Evolutionary conservation across 1,284 basidiomycete genomes (phyloP).

Genomic region (Trichosporon faecale): DNA sequence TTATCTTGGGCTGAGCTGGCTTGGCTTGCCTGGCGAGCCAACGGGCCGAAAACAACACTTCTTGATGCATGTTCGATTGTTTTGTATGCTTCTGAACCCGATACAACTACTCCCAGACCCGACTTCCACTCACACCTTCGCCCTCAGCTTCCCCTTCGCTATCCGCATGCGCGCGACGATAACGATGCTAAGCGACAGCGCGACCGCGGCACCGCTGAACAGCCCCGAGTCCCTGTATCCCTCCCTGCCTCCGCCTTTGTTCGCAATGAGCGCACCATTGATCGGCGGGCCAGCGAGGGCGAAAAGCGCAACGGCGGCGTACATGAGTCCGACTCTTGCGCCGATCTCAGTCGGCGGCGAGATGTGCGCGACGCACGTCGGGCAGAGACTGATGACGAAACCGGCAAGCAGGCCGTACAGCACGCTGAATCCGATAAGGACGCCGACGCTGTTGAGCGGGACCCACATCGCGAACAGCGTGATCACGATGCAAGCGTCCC

Average conservation of each 20-base stretch:
- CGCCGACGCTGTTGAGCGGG: slow-evolving; percentile 24
- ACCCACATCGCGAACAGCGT: slow-evolving; percentile 32
- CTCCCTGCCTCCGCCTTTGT: background rate
- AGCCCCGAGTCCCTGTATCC: slow-evolving; percentile 3
- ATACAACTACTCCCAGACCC: background rate
- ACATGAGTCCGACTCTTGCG: slow-evolving; percentile 33
- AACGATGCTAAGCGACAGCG: background rate
- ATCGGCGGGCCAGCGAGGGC: slow-evolving; percentile 46
- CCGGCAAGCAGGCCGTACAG: slow-evolving; percentile 44
- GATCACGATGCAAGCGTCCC: slow-evolving; percentile 21
- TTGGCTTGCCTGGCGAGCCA: too few relatives aligned
- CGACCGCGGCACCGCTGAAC: background rate
- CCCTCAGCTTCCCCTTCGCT: background rate
- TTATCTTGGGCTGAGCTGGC: too few relatives aligned
- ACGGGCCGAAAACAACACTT: too few relatives aligned
- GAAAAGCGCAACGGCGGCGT: slow-evolving; percentile 30
- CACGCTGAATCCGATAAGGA: slow-evolving; percentile 43
- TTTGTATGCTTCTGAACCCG: too few relatives aligned
- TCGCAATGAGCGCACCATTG: slow-evolving; percentile 40
- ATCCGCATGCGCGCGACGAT: background rate
- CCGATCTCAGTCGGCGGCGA: slow-evolving; percentile 33
- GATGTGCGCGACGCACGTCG: slow-evolving; percentile 31
- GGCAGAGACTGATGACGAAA: slow-evolving; percentile 33
- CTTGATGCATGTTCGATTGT: too few relatives aligned
- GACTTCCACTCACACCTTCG: background rate